Base-by-base conservation (phyloP, 108 stramenopile genomes). In the Cylindrotheca fusiformis region DNA sequence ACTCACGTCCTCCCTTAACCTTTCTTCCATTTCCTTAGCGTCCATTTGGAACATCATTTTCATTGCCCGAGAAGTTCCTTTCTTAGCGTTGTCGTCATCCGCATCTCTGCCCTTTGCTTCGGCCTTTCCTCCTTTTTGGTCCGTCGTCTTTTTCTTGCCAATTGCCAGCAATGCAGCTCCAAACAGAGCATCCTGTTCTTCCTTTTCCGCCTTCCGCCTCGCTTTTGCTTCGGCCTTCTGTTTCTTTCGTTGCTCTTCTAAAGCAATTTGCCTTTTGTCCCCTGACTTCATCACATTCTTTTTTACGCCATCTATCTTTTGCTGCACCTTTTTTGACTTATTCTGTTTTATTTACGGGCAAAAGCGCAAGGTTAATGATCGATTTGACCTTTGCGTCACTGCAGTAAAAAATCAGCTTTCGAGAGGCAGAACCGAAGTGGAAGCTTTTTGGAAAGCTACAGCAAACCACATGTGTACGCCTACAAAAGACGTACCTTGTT, bases 21-120 rank as follows among this genome's bases (percentile, higher is more conserved):
- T 78, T 18, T 87, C 87, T 54, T 83, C 85, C 91, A 95, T 88
- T 77, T 95, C 94, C 62, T 89, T 63, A 1, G 93, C 71, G 53
- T 72, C 71, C 71, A 72, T 72, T 55, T 72, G 71, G 68, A 71
- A 92, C 94, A 95, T 95, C 84, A 90, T 81, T 49, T 95, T 90
- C 89, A 95, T 90, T 23, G 73, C 82, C 47, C 78, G 58, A 52
- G 72, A 68, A n/a, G 75, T 79, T 27, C 74, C 81, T 62, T 77
- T 80, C 65, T 87, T 90, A 48, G 77, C 76, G 14, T 69, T 66
- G 8, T 72, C 84, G 30, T 83, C 77, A 47, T 81, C 80, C 36
- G 73, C 82, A 83, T 91, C 89, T 10, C 93, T 67, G 2, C 89
- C 93, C 65, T 81, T 77, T 25, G 90, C 84, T 70, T 90, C 87